phyloP scores from a whole-genome alignment of 164 flowering plant species.

The Macadamia tetraphylla region DNA sequence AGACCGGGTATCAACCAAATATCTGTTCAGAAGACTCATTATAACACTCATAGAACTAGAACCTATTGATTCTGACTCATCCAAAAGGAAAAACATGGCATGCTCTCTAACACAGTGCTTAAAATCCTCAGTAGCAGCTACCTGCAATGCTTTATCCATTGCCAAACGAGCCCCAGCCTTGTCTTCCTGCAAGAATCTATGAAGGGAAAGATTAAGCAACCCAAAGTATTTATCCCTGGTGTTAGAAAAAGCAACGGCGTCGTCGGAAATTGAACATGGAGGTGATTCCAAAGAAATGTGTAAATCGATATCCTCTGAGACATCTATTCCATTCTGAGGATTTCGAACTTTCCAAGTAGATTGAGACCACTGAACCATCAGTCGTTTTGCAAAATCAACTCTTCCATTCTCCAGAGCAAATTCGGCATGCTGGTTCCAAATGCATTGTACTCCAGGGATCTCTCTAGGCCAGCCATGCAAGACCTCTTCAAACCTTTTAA shows the following conservation, averaged over 20 bases:
- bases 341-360: slow-evolving; percentile 30
- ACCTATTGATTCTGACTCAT: slow-evolving; percentile 20
- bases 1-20: slow-evolving; percentile 31
- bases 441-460: slow-evolving; percentile 61
- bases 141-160: slow-evolving; percentile 45
- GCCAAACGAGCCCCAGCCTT: slow-evolving; percentile 43
- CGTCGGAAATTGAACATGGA: slow-evolving; percentile 16
- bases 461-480: slow-evolving; percentile 56
- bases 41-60: slow-evolving; percentile 19
- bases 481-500: slow-evolving; percentile 58
- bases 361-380: slow-evolving; percentile 58
- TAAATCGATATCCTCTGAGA: slow-evolving; percentile 9
- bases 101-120: slow-evolving; percentile 55
- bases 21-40: slow-evolving; percentile 29
- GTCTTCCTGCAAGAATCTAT: slow-evolving; percentile 45
- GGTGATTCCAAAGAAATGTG: slow-evolving; percentile 6
- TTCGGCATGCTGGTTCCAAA: slow-evolving; percentile 82
- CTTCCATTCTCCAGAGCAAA: slow-evolving; percentile 47
- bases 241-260: slow-evolving; percentile 5
- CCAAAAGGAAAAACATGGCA: slow-evolving; percentile 37
- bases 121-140: slow-evolving; percentile 38
- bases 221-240: slow-evolving; percentile 50
- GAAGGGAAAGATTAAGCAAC: slow-evolving; percentile 60
- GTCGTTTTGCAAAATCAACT: slow-evolving; percentile 32
- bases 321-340: slow-evolving; percentile 15